Percentiles rank a stretch among this genome's conserved stretches.
Conservation (phyloP, 768 basidiomycete species). For the Suillus discolor region DNA sequence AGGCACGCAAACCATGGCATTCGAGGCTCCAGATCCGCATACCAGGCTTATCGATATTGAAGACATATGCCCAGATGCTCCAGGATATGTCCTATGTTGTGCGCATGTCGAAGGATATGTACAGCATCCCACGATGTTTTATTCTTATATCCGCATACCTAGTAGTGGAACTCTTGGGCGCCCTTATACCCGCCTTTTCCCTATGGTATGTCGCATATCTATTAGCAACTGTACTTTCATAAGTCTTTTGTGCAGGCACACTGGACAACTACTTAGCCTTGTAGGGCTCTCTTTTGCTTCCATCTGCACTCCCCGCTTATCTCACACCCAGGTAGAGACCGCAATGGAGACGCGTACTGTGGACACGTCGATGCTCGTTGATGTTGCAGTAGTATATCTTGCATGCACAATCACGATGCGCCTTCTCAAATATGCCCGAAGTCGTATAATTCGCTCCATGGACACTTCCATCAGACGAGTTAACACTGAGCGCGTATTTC, state of each 20-base stretch:
- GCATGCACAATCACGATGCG: conserved; percentile 50
- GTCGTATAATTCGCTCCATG: conserved; percentile 50
- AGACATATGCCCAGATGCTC: conserved; percentile 48
- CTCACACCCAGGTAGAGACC: no score
- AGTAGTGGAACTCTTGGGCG: no score
- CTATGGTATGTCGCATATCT: conserved; percentile 49
- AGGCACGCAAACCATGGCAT: conserved; percentile 40
- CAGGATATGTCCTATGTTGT: conserved; percentile 61
- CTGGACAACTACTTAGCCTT: no score
- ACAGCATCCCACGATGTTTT: conserved; percentile 35
- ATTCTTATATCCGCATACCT: no score
- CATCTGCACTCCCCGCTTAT: no score
- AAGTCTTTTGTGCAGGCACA: no score
- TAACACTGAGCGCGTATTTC: conserved; percentile 65
- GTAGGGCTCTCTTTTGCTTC: no score
- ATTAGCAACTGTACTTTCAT: no score
- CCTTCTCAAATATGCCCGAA: conserved; percentile 43
- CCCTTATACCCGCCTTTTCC: conserved; percentile 63
- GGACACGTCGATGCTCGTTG: no score
- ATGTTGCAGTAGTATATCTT: conserved; percentile 29
- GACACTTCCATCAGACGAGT: conserved; percentile 58
- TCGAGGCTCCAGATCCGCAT: conserved; percentile 21
- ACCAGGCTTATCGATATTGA: conserved; percentile 46
- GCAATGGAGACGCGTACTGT: no score
- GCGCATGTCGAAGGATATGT: conserved; percentile 67